phyloP scores from a whole-genome alignment of 257 asterid species.

The Nicotiana benthamiana region DNA sequence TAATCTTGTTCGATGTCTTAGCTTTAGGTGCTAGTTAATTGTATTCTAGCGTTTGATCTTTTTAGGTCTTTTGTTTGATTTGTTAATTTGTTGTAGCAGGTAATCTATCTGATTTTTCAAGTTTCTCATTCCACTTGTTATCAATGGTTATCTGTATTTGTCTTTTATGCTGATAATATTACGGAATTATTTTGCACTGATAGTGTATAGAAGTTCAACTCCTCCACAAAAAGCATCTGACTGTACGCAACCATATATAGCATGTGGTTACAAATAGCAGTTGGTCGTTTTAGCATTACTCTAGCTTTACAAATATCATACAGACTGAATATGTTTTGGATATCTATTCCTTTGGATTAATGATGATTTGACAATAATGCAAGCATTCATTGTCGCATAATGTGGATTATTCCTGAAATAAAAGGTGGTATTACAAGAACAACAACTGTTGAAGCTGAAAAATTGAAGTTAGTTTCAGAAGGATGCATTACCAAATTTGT shows the following conservation, averaged over 20 bases:
- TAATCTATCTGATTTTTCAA: no score
- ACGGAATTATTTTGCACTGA: no score
- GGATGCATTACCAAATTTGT: conserved; percentile 60
- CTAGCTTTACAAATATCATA: not conserved
- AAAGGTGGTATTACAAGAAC: conserved; percentile 58
- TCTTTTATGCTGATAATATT: no score
- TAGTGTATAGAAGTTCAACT: no score
- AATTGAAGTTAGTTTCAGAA: conserved; percentile 62
- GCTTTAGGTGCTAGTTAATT: not conserved
- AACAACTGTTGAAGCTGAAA: conserved; percentile 53
- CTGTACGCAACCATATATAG: no score
- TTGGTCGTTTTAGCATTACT: no score
- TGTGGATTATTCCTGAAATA: conserved; percentile 50
- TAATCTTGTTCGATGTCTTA: not conserved
- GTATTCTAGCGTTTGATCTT: not conserved
- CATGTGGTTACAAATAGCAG: no score
- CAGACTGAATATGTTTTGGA: not conserved
- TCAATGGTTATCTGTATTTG: no score
- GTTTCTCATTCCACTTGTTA: no score
- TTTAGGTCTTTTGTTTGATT: not conserved
- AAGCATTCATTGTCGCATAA: conserved; percentile 25
- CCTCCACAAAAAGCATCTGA: no score
- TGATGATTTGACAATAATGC: not conserved
- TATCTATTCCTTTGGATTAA: not conserved
- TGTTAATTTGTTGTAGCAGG: no score